Evolutionary conservation across 208 protist species (phyloP).

Genomic region (Jaenimonas drosophilae): DNA sequence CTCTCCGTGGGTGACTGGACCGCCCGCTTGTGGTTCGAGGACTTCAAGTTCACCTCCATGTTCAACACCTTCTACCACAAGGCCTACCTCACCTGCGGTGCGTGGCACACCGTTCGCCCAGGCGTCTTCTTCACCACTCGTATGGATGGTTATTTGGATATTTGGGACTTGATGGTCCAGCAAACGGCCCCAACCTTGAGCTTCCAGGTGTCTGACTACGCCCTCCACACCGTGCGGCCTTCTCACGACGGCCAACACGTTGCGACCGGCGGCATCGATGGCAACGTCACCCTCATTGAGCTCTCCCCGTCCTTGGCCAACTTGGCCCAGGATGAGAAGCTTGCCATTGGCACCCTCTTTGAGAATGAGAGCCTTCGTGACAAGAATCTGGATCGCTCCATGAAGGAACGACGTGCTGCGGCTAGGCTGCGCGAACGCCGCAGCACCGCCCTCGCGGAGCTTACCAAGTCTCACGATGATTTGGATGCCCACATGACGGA

Average conservation of each 20-base stretch:
- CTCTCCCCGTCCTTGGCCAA: conserved; percentile 86
- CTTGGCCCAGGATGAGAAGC: conserved; percentile 83
- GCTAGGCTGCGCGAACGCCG: conserved; percentile 56
- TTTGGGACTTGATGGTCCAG: conserved; percentile 94
- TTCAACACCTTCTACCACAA: conserved; percentile 95
- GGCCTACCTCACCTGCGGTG: conserved; percentile 90
- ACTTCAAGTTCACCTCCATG: conserved; percentile 92
- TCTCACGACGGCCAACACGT: conserved; percentile 74
- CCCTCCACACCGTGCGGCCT: conserved; percentile 78
- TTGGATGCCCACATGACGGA: conserved; percentile 36
- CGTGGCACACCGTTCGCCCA: conserved; percentile 90
- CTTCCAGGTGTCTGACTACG: conserved; percentile 88
- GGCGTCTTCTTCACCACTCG: conserved; percentile 95
- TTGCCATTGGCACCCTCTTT: conserved; percentile 80
- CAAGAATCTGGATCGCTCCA: conserved; percentile 88
- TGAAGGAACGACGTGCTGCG: conserved; percentile 69
- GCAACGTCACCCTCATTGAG: conserved; percentile 90
- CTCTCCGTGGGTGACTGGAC: conserved; percentile 96
- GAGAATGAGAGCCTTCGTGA: conserved; percentile 91
- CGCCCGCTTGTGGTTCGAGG: conserved; percentile 93
- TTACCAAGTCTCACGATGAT: conserved; percentile 15
- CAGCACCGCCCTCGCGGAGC: conserved; percentile 44
- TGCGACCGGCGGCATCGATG: conserved; percentile 89
- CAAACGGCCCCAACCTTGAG: conserved; percentile 89
- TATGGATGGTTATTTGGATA: conserved; percentile 94